Percentiles rank a stretch among this genome's conserved stretches.
Conservation (phyloP, 2,329 filamentous ascomycete genomes). For the Gaeumannomyces tritici region DNA sequence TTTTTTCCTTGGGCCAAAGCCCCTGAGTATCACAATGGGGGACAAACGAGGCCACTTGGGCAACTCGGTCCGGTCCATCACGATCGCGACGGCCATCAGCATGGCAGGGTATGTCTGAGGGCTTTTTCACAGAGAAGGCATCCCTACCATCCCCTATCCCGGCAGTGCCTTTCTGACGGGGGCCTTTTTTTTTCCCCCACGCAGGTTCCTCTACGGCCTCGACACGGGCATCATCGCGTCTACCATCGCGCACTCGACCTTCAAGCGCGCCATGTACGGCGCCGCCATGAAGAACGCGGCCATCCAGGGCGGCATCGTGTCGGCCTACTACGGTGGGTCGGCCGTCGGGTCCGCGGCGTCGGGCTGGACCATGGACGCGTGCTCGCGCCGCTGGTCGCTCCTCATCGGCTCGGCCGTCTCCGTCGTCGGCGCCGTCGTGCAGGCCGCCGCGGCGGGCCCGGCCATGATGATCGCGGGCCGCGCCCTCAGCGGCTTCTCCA, state of each 20-base stretch:
- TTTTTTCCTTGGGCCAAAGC: too few species aligned
- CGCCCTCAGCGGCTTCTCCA: conserved; percentile 29
- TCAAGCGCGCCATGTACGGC: conserved; percentile 10
- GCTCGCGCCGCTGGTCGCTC: conserved; percentile 5
- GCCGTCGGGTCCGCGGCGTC: conserved; percentile 5
- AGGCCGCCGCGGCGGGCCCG: conserved; percentile 8
- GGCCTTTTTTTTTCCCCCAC: too few species aligned
- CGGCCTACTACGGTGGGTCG: conserved; percentile 8
- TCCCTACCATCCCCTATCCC: too few species aligned
- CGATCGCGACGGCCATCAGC: background rate
- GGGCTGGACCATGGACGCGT: background rate
- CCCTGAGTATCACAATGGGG: background rate
- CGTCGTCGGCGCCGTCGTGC: conserved; percentile 4
- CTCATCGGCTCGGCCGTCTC: conserved; percentile 1
- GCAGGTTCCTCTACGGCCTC: conserved; percentile 2
- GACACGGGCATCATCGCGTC: conserved; percentile 8
- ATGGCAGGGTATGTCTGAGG: background rate
- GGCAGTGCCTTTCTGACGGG: too few species aligned
- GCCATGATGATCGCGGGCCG: conserved; percentile 15
- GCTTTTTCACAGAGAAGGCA: too few species aligned
- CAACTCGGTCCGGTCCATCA: background rate
- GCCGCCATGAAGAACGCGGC: conserved; percentile 4
- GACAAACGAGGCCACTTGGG: background rate
- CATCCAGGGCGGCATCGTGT: conserved; percentile 7
- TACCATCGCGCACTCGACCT: conserved; percentile 10